Evolutionary conservation across 2,329 filamentous ascomycete species (phyloP), one percentile per base, ranked within the genome.

Genomic region (Cercospora sojina): DNA sequence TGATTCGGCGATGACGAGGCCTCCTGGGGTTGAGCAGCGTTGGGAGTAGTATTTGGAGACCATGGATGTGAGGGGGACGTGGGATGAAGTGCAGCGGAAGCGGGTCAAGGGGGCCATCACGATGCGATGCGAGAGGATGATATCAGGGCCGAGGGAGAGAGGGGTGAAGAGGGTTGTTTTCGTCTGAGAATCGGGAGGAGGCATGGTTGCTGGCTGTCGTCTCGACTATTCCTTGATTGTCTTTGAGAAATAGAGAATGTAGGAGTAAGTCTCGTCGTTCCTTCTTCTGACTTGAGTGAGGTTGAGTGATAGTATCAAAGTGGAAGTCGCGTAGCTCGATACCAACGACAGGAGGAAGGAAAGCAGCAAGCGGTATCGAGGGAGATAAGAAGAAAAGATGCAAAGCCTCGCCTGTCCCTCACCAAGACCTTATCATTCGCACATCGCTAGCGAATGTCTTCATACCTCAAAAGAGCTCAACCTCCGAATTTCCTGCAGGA

Each of bases 1-100:
- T 67, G 76, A 75, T 68, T 78, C 76, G 47, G 73, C 72, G 64
- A 77, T 74, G 41, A 78, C 68, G 23, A 78, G 69, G 16, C 31
- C 35, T 29, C 77, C 77, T 5, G 76, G 75, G 13, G 73, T 70
- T 25, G 67, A 70, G n/a, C 72, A 71, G 53, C 77, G 72, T 60
- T 77, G 73, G 5, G 67, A 66, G 74, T 77, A 78, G 69, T 78
- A 77, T 9, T 76, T 70, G 79, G 55, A 16, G 10, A 59, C 56
- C 62, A 64, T 51, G 20, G 38, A 27, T 9, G 62, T 31, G 23
- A 64, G 25, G 3, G 55, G 62, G 41, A 59, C 27, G 47, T 64
- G 62, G 8, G 58, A 47, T 23, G 38, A 29, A 3, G 31, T 41
- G n/a, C 35, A 56, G 6, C 62, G 53, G 29, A 64, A 51, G 0